Evolutionary conservation across 768 basidiomycete genomes (phyloP).

Genomic region (Bullera alba): DNA sequence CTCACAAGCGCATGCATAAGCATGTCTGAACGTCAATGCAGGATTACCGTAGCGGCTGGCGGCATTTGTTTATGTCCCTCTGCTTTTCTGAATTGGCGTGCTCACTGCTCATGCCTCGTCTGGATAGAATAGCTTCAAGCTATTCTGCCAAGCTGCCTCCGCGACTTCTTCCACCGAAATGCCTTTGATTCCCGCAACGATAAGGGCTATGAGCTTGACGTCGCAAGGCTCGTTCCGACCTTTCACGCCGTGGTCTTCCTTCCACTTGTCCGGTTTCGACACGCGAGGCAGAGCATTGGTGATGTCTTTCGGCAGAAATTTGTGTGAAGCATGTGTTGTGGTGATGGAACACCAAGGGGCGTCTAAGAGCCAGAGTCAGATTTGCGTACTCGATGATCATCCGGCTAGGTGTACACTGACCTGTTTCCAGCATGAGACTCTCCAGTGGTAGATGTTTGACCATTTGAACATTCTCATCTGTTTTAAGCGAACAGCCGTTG

Average conservation of each 20-base stretch:
- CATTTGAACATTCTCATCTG: constrained; percentile 57
- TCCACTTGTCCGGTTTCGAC: constrained; percentile 59
- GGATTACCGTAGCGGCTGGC: no score
- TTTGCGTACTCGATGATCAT: background rate
- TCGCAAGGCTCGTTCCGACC: constrained; percentile 65
- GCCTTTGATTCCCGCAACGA: constrained; percentile 52
- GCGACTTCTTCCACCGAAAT: constrained; percentile 55
- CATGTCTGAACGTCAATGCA: no score
- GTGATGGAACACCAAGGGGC: constrained; percentile 44
- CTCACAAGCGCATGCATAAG: no score
- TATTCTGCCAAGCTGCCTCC: constrained; percentile 60
- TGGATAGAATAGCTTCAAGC: constrained; percentile 56
- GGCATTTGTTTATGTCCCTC: background rate
- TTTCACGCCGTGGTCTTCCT: constrained; percentile 59
- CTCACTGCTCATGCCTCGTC: constrained; percentile 40
- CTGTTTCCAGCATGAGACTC: constrained; percentile 66
- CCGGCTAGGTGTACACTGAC: constrained; percentile 43
- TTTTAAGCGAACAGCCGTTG: constrained; percentile 74
- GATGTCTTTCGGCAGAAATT: constrained; percentile 13
- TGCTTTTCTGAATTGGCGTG: background rate
- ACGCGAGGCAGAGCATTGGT: constrained; percentile 9
- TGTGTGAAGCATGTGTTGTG: constrained; percentile 34
- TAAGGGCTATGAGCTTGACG: constrained; percentile 58
- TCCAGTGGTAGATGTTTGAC: constrained; percentile 57
- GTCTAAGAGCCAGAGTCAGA: constrained; percentile 19